Evolutionary conservation across 148 eudicot species (phyloP).

Genomic region (Camellia sinensis): DNA sequence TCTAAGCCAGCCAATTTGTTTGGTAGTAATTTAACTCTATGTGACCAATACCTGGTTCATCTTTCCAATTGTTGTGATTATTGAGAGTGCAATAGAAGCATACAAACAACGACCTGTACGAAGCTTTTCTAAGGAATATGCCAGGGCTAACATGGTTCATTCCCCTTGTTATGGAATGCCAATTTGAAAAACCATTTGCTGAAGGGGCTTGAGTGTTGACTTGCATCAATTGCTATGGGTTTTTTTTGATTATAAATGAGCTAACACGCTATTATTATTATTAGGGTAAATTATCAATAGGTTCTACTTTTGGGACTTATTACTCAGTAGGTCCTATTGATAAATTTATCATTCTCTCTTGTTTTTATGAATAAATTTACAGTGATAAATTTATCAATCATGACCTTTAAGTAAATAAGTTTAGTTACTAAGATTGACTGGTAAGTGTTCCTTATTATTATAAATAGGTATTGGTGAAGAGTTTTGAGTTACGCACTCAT

Average conservation of each 20-base stretch:
- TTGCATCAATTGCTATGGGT: background rate
- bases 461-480: no score
- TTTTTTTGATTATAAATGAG: background rate
- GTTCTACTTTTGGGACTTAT: no score
- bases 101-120: background rate
- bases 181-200: background rate
- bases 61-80: background rate
- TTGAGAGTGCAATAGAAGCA: background rate
- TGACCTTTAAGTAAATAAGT: no score
- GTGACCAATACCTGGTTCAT: no score
- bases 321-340: no score
- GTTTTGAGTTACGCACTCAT: no score
- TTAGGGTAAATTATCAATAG: no score
- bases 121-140: background rate
- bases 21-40: background rate
- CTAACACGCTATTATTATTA: background rate
- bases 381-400: no score
- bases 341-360: no score
- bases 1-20: background rate
- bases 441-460: no score
- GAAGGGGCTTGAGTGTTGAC: constrained; percentile 15
- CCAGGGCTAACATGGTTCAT: constrained; percentile 8
- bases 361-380: no score
- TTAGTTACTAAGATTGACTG: no score
- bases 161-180: constrained; percentile 9